Evolutionary conservation across 257 asterid species (phyloP).

Genomic region (Solanum tarijense): DNA sequence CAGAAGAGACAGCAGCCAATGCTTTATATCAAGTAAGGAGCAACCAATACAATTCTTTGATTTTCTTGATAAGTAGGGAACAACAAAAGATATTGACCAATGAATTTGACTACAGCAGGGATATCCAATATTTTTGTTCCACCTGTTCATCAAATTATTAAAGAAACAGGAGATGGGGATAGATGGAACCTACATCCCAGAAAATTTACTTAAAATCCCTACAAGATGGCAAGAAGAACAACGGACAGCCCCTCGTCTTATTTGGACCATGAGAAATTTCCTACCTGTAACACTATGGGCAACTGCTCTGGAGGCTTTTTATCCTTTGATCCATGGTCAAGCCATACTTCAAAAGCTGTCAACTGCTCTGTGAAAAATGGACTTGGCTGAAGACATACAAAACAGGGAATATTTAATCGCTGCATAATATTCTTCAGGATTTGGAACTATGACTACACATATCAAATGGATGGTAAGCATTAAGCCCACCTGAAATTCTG

Average conservation of each 20-base stretch:
- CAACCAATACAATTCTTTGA: neutral
- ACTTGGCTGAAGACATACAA: constrained; percentile 59
- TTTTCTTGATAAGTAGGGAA: neutral
- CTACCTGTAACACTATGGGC: constrained; percentile 98
- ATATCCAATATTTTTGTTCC: neutral
- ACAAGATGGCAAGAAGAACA: neutral
- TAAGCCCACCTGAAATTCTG: constrained; percentile 77
- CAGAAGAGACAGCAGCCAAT: neutral
- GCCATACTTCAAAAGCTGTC: constrained; percentile 99
- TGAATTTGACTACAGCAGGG: neutral
- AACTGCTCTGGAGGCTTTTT: constrained; percentile 97
- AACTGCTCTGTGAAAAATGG: constrained; percentile 73
- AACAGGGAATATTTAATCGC: neutral
- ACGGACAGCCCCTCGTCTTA: neutral
- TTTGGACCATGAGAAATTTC: constrained; percentile 6
- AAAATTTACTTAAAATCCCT: neutral
- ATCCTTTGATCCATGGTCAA: constrained; percentile 95
- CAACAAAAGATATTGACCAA: neutral
- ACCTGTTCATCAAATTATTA: neutral
- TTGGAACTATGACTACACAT: neutral
- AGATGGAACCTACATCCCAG: constrained; percentile 1
- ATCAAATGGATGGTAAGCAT: neutral
- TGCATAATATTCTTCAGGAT: neutral
- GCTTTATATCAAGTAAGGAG: neutral
- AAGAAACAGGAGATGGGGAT: neutral